Conservation (phyloP, 345 rosid species). For the Leavenworthia alabamica region DNA sequence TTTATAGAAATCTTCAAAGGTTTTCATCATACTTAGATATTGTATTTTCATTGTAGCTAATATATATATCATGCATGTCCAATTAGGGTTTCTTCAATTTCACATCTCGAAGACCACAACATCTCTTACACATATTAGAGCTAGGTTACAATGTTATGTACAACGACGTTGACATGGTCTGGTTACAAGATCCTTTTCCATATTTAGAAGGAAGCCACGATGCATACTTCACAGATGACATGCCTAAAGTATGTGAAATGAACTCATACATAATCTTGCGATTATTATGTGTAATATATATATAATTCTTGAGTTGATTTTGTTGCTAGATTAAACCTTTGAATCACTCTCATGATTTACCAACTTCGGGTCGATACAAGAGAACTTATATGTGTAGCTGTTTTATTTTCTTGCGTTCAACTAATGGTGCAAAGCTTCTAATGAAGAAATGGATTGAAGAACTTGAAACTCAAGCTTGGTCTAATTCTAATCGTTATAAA, state of each 20-base stretch:
- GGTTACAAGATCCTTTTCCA: constrained; percentile 80
- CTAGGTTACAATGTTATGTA: constrained; percentile 91
- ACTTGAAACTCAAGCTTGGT: constrained; percentile 65
- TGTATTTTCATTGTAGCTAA: too few species aligned
- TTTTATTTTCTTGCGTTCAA: constrained; percentile 72
- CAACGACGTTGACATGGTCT: constrained; percentile 96
- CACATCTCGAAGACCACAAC: constrained; percentile 78
- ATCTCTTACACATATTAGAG: constrained; percentile 68
- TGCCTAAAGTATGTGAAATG: constrained; percentile 46
- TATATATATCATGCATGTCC: too few species aligned
- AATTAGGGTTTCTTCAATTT: constrained; percentile 97
- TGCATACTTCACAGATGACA: constrained; percentile 85
- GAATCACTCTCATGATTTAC: constrained; percentile 71
- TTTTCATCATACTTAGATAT: too few species aligned
- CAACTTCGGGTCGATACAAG: constrained; percentile 67
- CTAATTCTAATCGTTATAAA: constrained; percentile 19
- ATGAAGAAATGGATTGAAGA: constrained; percentile 92
- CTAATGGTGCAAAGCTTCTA: constrained; percentile 62
- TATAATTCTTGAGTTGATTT: neutral
- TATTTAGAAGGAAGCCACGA: constrained; percentile 74
- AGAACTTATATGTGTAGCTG: constrained; percentile 81
- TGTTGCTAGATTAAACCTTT: constrained; percentile 63
- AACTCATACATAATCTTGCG: neutral
- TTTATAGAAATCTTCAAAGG: too few species aligned
- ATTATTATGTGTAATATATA: neutral